These are phyloP conservation scores for Gynochthodes officinalis DNA, from an alignment of 257 asterid species.

Conservation along the genomic window DNA sequence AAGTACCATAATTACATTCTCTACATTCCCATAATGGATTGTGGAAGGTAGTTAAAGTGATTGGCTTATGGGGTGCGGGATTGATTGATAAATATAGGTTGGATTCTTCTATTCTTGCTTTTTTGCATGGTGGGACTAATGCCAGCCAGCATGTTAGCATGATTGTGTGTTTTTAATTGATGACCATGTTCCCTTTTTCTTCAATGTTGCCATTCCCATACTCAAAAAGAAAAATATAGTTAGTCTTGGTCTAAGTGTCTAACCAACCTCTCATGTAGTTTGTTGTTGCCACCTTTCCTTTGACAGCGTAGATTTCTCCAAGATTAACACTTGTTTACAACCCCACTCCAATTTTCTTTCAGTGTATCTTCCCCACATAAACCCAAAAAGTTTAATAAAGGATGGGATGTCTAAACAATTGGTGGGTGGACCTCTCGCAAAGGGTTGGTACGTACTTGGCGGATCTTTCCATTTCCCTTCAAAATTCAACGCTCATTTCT, in stretches of 20 bases:
- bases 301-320: conserved; percentile 3
- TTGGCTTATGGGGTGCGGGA: not conserved
- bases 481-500: too few species aligned
- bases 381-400: too few species aligned
- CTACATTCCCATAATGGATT: too few species aligned
- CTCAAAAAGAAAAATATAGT: too few species aligned
- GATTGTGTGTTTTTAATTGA: not conserved
- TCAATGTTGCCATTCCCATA: not conserved
- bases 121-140: not conserved
- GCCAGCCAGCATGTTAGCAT: conserved; percentile 16
- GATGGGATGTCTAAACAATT: too few species aligned
- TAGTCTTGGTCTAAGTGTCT: not conserved
- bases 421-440: too few species aligned
- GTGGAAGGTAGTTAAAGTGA: not conserved
- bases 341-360: not conserved
- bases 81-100: not conserved
- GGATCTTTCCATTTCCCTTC: too few species aligned
- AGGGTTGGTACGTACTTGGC: not conserved
- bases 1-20: too few species aligned
- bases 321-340: not conserved
- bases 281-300: not conserved
- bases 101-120: conserved; percentile 16
- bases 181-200: conserved; percentile 15
- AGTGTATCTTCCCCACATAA: not conserved
- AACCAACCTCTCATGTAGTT: not conserved